Evolutionary conservation across 2,329 filamentous ascomycete genomes (phyloP), one percentile per base, ranked within the genome.

Genomic region (Colletotrichum aenigma): DNA sequence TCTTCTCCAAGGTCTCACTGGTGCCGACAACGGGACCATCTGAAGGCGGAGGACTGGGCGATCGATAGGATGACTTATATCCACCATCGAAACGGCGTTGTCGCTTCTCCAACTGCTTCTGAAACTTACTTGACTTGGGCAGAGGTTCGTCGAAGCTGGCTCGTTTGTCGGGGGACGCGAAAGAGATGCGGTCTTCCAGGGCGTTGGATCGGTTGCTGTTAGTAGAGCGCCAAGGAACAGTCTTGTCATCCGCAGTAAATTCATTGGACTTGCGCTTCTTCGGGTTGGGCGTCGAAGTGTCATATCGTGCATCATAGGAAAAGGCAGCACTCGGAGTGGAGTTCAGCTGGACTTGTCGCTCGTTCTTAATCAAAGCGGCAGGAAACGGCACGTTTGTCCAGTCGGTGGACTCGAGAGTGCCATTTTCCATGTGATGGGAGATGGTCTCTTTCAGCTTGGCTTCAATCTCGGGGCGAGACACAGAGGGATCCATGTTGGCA

Each of bases 201-300:
- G 88, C 84, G 76, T 77, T 73, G 62, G 82, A 81, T 74, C 83
- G 85, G 69, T 79, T 78, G 71, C 82, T 84, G 85, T 93, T 94
- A 90, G 92, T 91, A 88, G 91, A 91, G 85, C 94, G 94, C 94
- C 95, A 97, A 16, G 95, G 94, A 69, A 92, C 91, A 78, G 86
- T 85, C 74, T 88, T 85, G 76, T 91, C 88, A 79, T 90, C 87
- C 78, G 89, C 86, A 81, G 87, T 85, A 80, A 90, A 86, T 77
- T 93, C 94, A 79, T 89, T 88, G 56, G 95, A 97, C 85, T 98
- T 98, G 82, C 96, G 91, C 88, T 98, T 98, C 86, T 93, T 95
- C 52, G 91, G 88, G 76, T 84, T 87, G 77, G 82, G 81, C 75
- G 80, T 75, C 66, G 75, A 70, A 58, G 61, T 76, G 74, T 74